Base-by-base conservation (phyloP, 345 rosid species). In the Cardamine chenopodiifolia region DNA sequence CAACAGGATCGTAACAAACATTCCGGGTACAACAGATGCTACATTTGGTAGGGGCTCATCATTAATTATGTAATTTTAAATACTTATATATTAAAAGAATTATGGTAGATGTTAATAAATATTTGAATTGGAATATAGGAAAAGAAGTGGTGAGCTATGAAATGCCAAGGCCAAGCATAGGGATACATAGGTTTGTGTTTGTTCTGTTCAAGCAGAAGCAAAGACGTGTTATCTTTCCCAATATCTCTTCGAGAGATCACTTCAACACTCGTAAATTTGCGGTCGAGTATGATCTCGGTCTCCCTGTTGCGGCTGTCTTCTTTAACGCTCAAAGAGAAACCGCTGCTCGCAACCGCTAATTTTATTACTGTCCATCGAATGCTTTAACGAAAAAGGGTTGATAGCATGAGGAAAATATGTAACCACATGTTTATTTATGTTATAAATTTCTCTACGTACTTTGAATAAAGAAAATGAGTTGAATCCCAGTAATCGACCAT, bases 221-320 rank as follows among this genome's bases (percentile, higher is more conserved):
- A 23, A 83, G 90, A 69, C 82, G 77, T 14, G 71, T 66, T 15
- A 45, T 86, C 18, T 76, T 66, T 63, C 79, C 78, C 7, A 84
- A 80, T 52, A 40, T 71, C 8, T 58, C 83, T 72, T 83, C 88
- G 11, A 80, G 89, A 61, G 85, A 86, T 58, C 63, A 82, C 31
- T 89, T 89, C 86, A 78, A 45, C 74, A 82, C 92, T 28, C 82
- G 88, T 58, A 66, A 66, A 39, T 87, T 87, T 29, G 87, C 90
- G 7, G 75, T 73, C 3, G 86, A 81, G 15, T 72, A 83, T 56
- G 90, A 80, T 44, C 86, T 89, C 1, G 89, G 81, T n/a, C 89
- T 83, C 31, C 96, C 96, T 37, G 96, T 86, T 10, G 92, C 90
- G 19, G 89, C 89, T 61, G 88, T 87, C 70, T 89, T 86, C 81